These are phyloP conservation scores for Lactarius trivialis DNA, from an alignment of 768 basidiomycete genomes.

Conservation along the genomic window DNA sequence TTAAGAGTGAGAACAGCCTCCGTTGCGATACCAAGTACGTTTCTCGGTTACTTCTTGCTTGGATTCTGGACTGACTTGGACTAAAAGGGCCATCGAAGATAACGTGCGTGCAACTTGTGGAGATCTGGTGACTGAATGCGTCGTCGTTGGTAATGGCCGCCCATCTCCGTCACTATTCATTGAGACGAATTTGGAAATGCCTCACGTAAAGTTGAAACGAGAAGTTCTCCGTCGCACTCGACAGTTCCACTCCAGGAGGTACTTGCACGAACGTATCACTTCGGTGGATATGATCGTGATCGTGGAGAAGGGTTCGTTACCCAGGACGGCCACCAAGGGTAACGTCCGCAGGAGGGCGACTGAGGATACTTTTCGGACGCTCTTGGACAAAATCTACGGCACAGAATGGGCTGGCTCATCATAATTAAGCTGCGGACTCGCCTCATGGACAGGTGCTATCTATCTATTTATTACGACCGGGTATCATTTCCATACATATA, in stretches of 20 bases:
- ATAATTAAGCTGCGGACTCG: neutral
- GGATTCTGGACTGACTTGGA: neutral
- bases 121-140: constrained; percentile 60
- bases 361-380: constrained; percentile 52
- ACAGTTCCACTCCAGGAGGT: constrained; percentile 66
- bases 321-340: constrained; percentile 75
- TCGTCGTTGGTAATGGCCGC: constrained; percentile 71
- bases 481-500: constrained; percentile 3
- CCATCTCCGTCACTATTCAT: constrained; percentile 74
- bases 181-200: constrained; percentile 46
- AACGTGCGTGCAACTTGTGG: constrained; percentile 61
- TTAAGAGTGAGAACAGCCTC: constrained; percentile 72
- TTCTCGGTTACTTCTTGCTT: neutral
- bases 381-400: constrained; percentile 55
- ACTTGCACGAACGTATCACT: constrained; percentile 72
- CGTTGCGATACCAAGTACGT: constrained; percentile 68
- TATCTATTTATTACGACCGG: constrained; percentile 1
- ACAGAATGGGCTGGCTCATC: constrained; percentile 14
- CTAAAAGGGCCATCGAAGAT: constrained; percentile 65
- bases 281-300: constrained; percentile 59
- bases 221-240: constrained; percentile 68
- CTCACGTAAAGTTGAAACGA: constrained; percentile 54
- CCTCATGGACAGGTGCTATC: neutral
- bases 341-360: constrained; percentile 74
- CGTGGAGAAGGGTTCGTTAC: constrained; percentile 58